Conservation (phyloP, 352 stramenopile genomes). For the Globisporangium heterothallicum region DNA sequence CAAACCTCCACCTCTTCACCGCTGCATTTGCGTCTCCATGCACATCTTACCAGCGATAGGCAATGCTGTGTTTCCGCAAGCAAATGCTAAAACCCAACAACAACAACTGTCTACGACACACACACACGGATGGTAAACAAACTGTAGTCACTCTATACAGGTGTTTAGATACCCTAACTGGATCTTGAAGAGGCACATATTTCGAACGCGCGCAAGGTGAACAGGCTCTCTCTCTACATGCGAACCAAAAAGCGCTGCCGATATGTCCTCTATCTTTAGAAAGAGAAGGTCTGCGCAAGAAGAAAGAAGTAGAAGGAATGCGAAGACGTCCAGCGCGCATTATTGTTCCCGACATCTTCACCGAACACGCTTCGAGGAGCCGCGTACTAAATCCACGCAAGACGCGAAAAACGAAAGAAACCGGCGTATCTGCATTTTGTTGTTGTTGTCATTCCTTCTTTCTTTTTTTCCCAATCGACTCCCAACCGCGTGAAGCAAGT, state of each 20-base stretch:
- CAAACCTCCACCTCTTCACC: not conserved
- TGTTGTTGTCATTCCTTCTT: not conserved
- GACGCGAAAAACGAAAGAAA: not conserved
- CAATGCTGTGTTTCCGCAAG: too few species aligned
- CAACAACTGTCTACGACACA: too few species aligned
- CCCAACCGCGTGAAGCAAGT: not conserved
- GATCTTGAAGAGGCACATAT: slow-evolving; percentile 12
- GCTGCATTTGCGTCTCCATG: too few species aligned
- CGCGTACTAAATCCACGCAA: too few species aligned
- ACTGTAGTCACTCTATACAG: not conserved
- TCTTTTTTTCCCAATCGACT: not conserved
- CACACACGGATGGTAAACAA: too few species aligned
- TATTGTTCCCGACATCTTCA: slow-evolving; percentile 1
- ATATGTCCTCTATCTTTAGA: not conserved
- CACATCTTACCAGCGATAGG: not conserved
- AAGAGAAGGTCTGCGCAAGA: not conserved
- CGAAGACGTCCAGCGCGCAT: slow-evolving; percentile 1
- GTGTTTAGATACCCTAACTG: not conserved
- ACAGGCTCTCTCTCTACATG: slow-evolving; percentile 2
- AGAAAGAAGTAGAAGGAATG: not conserved
- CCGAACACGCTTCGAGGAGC: not conserved
- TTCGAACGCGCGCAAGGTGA: slow-evolving; percentile 10
- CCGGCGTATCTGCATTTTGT: not conserved
- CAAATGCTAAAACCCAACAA: too few species aligned
- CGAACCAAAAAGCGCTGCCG: not conserved